Conservation (phyloP, 1,139 yeast species). For the Geotrichum histeridarum region DNA sequence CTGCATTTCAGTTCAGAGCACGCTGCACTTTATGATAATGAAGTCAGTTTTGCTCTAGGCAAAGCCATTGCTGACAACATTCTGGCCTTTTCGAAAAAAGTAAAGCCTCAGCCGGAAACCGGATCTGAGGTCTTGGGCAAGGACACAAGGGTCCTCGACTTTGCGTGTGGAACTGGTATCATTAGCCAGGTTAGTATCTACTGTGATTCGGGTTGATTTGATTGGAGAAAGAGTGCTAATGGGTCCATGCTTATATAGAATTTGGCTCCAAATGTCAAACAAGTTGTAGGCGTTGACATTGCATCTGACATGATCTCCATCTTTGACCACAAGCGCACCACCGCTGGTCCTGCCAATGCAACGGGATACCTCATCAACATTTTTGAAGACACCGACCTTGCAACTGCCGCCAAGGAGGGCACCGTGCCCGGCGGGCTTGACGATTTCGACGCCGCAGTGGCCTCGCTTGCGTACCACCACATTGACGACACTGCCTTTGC, state of each 20-base stretch:
- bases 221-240: not conserved
- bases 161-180: slow-evolving; percentile 35
- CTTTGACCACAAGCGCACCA: slow-evolving; percentile 26
- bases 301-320: slow-evolving; percentile 29
- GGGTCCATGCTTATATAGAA: slow-evolving; percentile 6
- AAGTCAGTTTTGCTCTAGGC: slow-evolving; percentile 1
- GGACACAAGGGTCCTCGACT: slow-evolving; percentile 28
- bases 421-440: slow-evolving; percentile 24
- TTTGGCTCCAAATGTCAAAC: slow-evolving; percentile 27
- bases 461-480: slow-evolving; percentile 34
- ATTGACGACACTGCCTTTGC: slow-evolving; percentile 28
- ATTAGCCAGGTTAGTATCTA: slow-evolving; percentile 19
- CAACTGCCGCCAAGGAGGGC: slow-evolving; percentile 21
- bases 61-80: not conserved
- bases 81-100: not conserved
- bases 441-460: slow-evolving; percentile 29
- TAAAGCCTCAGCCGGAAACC: too few species aligned
- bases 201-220: not conserved
- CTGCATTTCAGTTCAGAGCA: not conserved
- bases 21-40: slow-evolving; percentile 2
- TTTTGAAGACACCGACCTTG: slow-evolving; percentile 19
- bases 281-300: slow-evolving; percentile 33
- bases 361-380: slow-evolving; percentile 26
- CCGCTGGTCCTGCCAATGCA: slow-evolving; percentile 25
- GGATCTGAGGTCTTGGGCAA: slow-evolving; percentile 1